Evolutionary conservation across 345 rosid species (phyloP).

Genomic region (Orychophragmus violaceus): DNA sequence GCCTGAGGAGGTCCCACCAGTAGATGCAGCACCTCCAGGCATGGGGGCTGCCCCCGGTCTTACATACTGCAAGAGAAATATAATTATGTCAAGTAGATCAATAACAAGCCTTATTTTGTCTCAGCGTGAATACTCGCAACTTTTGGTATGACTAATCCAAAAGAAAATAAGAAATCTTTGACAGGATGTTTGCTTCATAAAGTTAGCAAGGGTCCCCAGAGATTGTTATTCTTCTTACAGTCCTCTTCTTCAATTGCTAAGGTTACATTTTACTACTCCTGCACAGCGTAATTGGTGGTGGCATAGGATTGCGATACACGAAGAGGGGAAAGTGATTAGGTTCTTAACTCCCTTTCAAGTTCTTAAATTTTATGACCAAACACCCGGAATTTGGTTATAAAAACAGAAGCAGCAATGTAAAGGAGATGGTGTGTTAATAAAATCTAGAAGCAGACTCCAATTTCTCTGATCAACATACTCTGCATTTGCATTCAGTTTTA

Average conservation of each 20-base stretch:
- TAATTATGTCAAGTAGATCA: constrained; percentile 22
- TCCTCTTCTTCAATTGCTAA: constrained; percentile 2
- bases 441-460: constrained; percentile 17
- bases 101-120: constrained; percentile 7
- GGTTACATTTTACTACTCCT: neutral
- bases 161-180: neutral
- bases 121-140: neutral
- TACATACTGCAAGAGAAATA: constrained; percentile 74
- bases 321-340: neutral
- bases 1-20: constrained; percentile 54
- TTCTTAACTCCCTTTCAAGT: constrained; percentile 9
- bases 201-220: constrained; percentile 13
- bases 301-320: neutral
- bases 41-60: constrained; percentile 89
- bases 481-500: constrained; percentile 28
- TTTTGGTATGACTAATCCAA: constrained; percentile 2
- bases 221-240: constrained; percentile 8
- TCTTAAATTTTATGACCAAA: constrained; percentile 16
- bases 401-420: neutral
- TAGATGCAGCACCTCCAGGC: constrained; percentile 54
- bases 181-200: constrained; percentile 2
- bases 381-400: neutral
- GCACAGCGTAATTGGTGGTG: neutral
- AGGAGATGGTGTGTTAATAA: too few relatives aligned
- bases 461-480: constrained; percentile 14